These are phyloP conservation scores for Chamaenerion angustifolium DNA, from an alignment of 345 rosid genomes.

Conservation along the genomic window DNA sequence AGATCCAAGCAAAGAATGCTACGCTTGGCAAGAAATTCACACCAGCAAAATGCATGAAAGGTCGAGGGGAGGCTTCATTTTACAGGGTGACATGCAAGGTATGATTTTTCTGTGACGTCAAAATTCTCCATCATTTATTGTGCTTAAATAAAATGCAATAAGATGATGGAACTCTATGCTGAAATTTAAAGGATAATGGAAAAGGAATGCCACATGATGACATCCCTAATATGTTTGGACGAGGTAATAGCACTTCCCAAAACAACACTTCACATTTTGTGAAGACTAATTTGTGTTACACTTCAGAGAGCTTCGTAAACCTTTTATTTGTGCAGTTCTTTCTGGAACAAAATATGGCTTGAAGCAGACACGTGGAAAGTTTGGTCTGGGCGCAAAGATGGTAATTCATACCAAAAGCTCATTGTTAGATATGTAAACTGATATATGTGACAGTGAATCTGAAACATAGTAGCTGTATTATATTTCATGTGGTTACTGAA, in stretches of 20 bases:
- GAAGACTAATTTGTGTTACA: background rate
- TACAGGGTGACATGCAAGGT: slow-evolving; percentile 96
- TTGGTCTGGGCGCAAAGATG: slow-evolving; percentile 99
- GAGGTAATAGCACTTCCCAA: slow-evolving; percentile 31
- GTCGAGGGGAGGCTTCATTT: slow-evolving; percentile 89
- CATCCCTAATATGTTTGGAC: slow-evolving; percentile 95
- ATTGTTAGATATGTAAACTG: background rate
- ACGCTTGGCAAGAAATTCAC: slow-evolving; percentile 58
- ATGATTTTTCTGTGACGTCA: slow-evolving; percentile 12
- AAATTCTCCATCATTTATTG: background rate
- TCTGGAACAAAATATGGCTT: slow-evolving; percentile 96
- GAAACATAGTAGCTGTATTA: too few species aligned
- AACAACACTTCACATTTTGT: background rate
- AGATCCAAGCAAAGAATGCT: slow-evolving; percentile 74
- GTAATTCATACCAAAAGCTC: slow-evolving; percentile 18
- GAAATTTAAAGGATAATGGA: slow-evolving; percentile 64
- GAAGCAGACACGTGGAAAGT: slow-evolving; percentile 96
- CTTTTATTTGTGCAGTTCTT: slow-evolving; percentile 42
- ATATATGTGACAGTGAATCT: too few species aligned
- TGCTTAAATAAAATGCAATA: too few species aligned
- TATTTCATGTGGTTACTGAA: too few species aligned
- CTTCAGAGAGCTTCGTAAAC: slow-evolving; percentile 5
- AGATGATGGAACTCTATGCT: too few species aligned
- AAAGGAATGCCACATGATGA: slow-evolving; percentile 99
- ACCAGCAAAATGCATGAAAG: slow-evolving; percentile 48